Evolutionary conservation across 768 basidiomycete species (phyloP).

Genomic region (Lactifluus volemus): DNA sequence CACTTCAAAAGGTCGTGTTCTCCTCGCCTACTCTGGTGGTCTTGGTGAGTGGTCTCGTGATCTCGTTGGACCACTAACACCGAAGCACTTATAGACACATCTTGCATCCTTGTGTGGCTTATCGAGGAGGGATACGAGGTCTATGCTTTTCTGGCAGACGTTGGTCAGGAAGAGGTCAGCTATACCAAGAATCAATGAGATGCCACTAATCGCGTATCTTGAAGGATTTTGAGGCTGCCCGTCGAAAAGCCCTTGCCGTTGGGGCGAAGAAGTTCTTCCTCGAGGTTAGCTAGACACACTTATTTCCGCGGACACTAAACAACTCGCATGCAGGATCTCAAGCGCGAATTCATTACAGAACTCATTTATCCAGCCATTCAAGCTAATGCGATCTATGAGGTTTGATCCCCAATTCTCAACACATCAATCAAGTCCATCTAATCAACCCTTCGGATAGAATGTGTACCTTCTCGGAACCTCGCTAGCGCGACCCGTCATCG

Average conservation of each 20-base stretch:
- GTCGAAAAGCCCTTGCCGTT: constrained; percentile 78
- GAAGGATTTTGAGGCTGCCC: constrained; percentile 90
- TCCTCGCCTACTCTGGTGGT: constrained; percentile 97
- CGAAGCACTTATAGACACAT: constrained; percentile 60
- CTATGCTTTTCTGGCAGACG: constrained; percentile 93
- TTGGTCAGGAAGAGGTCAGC: constrained; percentile 80
- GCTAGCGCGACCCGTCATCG: constrained; percentile 95
- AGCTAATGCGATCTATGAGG: constrained; percentile 98
- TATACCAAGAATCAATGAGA: background rate
- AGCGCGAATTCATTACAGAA: constrained; percentile 89
- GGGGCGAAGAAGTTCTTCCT: constrained; percentile 97
- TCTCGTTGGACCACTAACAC: background rate
- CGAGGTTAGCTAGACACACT: constrained; percentile 38
- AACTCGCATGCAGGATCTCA: constrained; percentile 60
- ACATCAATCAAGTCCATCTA: background rate
- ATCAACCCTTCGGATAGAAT: constrained; percentile 40
- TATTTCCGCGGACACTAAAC: background rate
- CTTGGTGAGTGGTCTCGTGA: constrained; percentile 55
- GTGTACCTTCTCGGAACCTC: constrained; percentile 98
- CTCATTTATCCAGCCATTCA: constrained; percentile 98
- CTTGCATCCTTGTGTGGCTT: constrained; percentile 98
- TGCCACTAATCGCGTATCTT: constrained; percentile 9
- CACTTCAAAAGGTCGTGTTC: constrained; percentile 66
- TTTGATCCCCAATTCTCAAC: constrained; percentile 24
- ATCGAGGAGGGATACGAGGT: constrained; percentile 98